A percentile compares a stretch with the other conserved stretches of the same genome.
phyloP scores from a whole-genome alignment of 2,329 filamentous ascomycete species.

The Capronia coronata region DNA sequence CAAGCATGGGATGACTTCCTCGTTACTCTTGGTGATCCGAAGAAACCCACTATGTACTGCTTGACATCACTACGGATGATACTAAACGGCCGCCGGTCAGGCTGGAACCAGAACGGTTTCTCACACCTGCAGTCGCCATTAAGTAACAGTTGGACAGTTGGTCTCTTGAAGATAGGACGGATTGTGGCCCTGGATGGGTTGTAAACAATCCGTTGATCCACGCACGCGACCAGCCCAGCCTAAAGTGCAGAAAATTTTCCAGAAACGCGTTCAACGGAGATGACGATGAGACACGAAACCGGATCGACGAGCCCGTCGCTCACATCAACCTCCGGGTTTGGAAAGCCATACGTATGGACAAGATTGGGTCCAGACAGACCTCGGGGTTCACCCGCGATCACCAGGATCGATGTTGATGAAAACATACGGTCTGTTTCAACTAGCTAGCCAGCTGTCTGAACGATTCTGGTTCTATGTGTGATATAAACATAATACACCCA shows the following conservation, averaged over 20 bases:
- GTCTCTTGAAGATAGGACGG: neutral
- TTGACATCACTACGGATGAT: constrained; percentile 13
- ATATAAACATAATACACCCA: too few relatives aligned
- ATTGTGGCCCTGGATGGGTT: neutral
- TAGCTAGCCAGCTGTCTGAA: too few relatives aligned
- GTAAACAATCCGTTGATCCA: constrained; percentile 3
- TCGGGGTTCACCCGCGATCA: too few relatives aligned
- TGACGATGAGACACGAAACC: constrained; percentile 19
- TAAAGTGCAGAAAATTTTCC: constrained; percentile 6
- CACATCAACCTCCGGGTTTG: neutral
- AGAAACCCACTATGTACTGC: constrained; percentile 6
- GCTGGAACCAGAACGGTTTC: neutral
- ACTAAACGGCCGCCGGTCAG: constrained; percentile 3
- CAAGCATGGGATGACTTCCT: constrained; percentile 7
- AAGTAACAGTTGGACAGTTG: neutral
- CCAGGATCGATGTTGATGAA: too few relatives aligned
- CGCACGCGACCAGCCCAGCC: constrained; percentile 6
- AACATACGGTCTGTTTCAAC: too few relatives aligned
- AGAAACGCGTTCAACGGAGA: constrained; percentile 16
- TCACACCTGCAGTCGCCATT: neutral
- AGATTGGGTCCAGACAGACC: too few relatives aligned
- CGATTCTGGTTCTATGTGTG: too few relatives aligned
- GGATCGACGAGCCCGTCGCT: neutral
- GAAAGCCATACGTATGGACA: neutral
- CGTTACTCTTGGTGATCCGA: constrained; percentile 13